Evolutionary conservation across 2,329 filamentous ascomycete genomes (phyloP).

Genomic region (Arthrobotrys sphaeroides): DNA sequence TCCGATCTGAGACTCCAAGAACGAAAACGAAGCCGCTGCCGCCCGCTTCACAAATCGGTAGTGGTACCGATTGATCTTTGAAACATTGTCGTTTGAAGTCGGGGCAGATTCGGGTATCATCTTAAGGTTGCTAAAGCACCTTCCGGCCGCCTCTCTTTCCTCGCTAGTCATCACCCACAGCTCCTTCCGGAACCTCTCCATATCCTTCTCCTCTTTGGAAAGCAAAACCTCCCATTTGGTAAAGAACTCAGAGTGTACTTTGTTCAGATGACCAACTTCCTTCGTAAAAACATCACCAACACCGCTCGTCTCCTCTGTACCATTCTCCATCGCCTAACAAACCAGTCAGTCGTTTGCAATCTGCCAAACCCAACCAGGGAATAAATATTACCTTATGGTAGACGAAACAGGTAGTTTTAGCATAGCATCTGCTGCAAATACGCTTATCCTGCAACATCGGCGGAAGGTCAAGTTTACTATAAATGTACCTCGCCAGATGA

Average conservation of each 20-base stretch:
- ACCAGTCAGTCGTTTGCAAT: not conserved
- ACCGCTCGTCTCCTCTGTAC: constrained; percentile 80
- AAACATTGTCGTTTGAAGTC: constrained; percentile 70
- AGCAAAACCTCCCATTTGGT: constrained; percentile 92
- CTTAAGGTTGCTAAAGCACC: constrained; percentile 85
- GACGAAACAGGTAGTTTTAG: constrained; percentile 87
- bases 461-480: constrained; percentile 82
- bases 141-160: constrained; percentile 73
- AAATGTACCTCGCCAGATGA: constrained; percentile 82
- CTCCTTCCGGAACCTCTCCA: constrained; percentile 85
- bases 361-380: not conserved
- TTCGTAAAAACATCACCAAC: constrained; percentile 84
- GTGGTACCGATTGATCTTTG: constrained; percentile 89
- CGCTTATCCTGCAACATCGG: constrained; percentile 84
- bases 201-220: constrained; percentile 92
- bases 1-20: constrained; percentile 86
- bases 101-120: constrained; percentile 79
- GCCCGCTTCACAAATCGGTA: constrained; percentile 82
- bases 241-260: constrained; percentile 82
- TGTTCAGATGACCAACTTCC: constrained; percentile 78
- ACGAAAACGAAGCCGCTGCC: constrained; percentile 73
- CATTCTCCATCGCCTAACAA: constrained; percentile 72
- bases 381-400: constrained; percentile 78
- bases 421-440: constrained; percentile 87
- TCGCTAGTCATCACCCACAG: constrained; percentile 94